phyloP scores from a whole-genome alignment of 2,329 filamentous ascomycete genomes.

The Leptographium galeiforme region DNA sequence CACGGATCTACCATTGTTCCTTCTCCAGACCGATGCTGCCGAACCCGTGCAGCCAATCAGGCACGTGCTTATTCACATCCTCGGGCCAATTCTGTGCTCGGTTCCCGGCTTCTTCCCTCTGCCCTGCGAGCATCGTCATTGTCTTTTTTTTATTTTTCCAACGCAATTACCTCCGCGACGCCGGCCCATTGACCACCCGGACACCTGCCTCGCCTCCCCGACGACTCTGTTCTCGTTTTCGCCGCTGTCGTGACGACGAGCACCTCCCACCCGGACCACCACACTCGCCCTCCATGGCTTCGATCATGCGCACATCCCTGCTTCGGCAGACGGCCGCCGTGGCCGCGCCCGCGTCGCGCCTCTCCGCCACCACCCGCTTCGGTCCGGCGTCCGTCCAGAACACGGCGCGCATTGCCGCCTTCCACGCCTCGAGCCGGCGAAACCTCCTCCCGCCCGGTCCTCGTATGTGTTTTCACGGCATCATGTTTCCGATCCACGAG shows the following conservation, averaged over 20 bases:
- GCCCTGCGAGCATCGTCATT: neutral
- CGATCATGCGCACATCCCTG: slow-evolving; percentile 39
- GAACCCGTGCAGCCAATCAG: slow-evolving; percentile 8
- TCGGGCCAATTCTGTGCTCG: slow-evolving; percentile 8
- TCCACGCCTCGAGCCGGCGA: slow-evolving; percentile 70
- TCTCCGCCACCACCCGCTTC: slow-evolving; percentile 7
- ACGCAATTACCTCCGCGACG: neutral
- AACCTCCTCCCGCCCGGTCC: slow-evolving; percentile 71
- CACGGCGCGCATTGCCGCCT: slow-evolving; percentile 53
- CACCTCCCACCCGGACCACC: neutral
- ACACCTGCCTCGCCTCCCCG: neutral
- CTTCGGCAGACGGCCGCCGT: slow-evolving; percentile 37
- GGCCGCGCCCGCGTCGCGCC: slow-evolving; percentile 21
- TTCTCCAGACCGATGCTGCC: neutral
- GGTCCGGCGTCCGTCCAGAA: slow-evolving; percentile 19
- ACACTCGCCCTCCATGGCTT: slow-evolving; percentile 31
- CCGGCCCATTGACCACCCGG: neutral
- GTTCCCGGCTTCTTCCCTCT: slow-evolving; percentile 10
- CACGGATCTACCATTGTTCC: neutral
- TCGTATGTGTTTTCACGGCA: slow-evolving; percentile 43
- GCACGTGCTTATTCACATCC: slow-evolving; percentile 13
- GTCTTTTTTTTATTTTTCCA: neutral
- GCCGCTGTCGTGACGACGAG: too few species aligned
- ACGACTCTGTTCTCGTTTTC: neutral
- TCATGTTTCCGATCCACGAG: neutral